Conservation (phyloP, 345 rosid genomes). For the Brassica juncea region DNA sequence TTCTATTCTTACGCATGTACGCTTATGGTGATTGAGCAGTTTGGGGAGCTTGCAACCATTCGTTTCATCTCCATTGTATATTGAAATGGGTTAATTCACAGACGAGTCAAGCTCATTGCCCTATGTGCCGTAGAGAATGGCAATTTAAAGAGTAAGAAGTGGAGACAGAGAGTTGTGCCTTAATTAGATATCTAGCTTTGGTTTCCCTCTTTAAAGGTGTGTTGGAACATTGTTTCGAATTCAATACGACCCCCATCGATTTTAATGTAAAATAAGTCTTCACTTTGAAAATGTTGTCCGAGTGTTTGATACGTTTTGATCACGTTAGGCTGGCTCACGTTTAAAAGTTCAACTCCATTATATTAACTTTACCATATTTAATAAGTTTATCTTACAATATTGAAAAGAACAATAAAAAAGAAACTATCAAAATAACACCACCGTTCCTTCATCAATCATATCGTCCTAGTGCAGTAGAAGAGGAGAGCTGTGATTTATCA, state of each 20-base stretch:
- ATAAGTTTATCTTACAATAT: neutral
- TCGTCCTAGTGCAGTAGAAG: neutral
- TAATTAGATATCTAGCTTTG: neutral
- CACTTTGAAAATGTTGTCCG: neutral
- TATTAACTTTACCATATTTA: neutral
- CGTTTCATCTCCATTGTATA: conserved; percentile 95
- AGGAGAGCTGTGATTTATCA: neutral
- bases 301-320: neutral
- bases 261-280: neutral
- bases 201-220: neutral
- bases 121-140: conserved; percentile 93
- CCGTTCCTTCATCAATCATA: neutral
- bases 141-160: conserved; percentile 58
- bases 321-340: neutral
- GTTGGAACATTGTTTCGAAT: neutral
- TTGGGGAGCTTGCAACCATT: conserved; percentile 78
- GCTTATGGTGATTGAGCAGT: conserved; percentile 42
- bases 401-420: neutral
- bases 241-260: neutral
- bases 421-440: neutral
- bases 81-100: conserved; percentile 97
- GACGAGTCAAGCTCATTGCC: conserved; percentile 88
- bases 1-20: neutral
- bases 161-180: neutral
- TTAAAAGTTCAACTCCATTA: neutral